phyloP scores from a whole-genome alignment of 345 rosid species.

The Trapa bicornis region DNA sequence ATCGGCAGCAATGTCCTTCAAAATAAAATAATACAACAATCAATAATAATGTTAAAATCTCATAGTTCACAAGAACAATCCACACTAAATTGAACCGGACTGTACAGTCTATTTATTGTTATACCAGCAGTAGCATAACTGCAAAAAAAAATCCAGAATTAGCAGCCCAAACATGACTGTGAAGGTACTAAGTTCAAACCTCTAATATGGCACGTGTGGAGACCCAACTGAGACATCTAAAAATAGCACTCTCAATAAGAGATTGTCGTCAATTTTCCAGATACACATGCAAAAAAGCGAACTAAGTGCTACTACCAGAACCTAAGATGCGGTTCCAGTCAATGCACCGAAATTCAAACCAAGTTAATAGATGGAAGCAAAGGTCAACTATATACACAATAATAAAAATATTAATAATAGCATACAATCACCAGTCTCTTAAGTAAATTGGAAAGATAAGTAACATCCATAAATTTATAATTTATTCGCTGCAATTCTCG shows the following conservation, averaged over 20 bases:
- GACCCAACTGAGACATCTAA: not conserved
- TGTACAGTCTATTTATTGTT: not conserved
- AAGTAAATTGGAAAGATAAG: not conserved
- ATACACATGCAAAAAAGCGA: not conserved
- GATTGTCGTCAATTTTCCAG: not conserved
- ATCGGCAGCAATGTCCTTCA: constrained; percentile 68
- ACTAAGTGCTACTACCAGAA: not conserved
- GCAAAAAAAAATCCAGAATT: not conserved
- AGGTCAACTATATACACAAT: not conserved
- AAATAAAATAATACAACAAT: not conserved
- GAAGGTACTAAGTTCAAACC: not conserved
- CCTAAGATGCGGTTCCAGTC: not conserved
- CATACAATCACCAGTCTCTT: not conserved
- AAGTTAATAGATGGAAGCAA: not conserved
- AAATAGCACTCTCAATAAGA: not conserved
- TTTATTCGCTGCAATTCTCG: too few species aligned
- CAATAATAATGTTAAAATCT: not conserved
- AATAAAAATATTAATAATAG: not conserved
- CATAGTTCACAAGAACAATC: not conserved
- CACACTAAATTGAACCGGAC: not conserved
- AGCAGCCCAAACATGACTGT: not conserved
- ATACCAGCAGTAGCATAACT: not conserved
- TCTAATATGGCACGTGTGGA: not conserved
- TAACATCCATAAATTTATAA: not conserved
- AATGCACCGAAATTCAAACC: not conserved